Conservation (phyloP, 177 flowering plant genomes). For the Tripterygium wilfordii region DNA sequence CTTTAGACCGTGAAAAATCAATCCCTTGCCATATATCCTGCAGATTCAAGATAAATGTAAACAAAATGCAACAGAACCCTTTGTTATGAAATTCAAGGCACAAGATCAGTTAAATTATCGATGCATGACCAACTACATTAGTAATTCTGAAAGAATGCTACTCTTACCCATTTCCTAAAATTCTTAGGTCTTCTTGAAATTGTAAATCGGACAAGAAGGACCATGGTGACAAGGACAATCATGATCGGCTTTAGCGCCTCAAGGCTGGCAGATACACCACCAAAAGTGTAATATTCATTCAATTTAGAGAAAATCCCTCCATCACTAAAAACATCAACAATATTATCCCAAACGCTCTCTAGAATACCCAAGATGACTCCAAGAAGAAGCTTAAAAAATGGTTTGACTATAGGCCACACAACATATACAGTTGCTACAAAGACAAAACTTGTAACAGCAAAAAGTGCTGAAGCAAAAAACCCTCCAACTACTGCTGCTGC, state of each 20-base stretch:
- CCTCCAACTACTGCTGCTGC: slow-evolving; percentile 76
- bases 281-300: slow-evolving; percentile 50
- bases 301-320: slow-evolving; percentile 64
- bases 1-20: slow-evolving; percentile 85
- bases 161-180: slow-evolving; percentile 79
- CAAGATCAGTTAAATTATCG: slow-evolving; percentile 1
- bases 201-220: slow-evolving; percentile 81
- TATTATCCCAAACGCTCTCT: slow-evolving; percentile 54
- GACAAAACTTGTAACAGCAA: slow-evolving; percentile 66
- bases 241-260: slow-evolving; percentile 57
- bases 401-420: slow-evolving; percentile 66
- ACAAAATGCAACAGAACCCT: not conserved
- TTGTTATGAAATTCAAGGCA: not conserved
- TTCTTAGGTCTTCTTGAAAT: slow-evolving; percentile 89
- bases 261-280: slow-evolving; percentile 69
- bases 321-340: slow-evolving; percentile 44
- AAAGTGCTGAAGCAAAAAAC: slow-evolving; percentile 71
- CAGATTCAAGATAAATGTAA: slow-evolving; percentile 6
- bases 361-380: slow-evolving; percentile 39
- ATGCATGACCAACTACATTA: not conserved
- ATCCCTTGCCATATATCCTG: slow-evolving; percentile 98
- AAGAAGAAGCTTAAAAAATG: slow-evolving; percentile 43
- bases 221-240: slow-evolving; percentile 62
- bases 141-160: not conserved
- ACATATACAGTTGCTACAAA: slow-evolving; percentile 55